Percentiles rank a stretch among this genome's conserved stretches.
phyloP scores from a whole-genome alignment of 2,329 filamentous ascomycete species.

The Arthroderma sp. region DNA sequence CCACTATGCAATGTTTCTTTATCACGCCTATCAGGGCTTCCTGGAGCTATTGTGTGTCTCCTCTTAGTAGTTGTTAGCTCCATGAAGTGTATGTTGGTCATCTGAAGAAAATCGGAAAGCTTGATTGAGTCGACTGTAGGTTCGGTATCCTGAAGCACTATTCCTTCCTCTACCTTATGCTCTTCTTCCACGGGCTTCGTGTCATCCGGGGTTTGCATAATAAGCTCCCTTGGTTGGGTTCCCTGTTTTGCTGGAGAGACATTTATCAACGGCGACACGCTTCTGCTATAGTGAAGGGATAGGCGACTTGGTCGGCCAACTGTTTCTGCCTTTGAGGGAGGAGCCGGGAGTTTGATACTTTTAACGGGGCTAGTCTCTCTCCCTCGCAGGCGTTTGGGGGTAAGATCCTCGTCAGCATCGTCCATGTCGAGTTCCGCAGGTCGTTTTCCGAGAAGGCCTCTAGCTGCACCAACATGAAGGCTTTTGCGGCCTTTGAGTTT shows the following conservation, averaged over 20 bases:
- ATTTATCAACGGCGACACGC: conserved; percentile 21
- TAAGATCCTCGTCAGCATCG: conserved; percentile 45
- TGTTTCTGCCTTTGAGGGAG: conserved; percentile 54
- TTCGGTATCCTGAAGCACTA: not conserved
- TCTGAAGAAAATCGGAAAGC: conserved; percentile 81
- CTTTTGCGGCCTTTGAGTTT: conserved; percentile 59
- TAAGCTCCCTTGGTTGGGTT: conserved; percentile 47
- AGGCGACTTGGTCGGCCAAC: conserved; percentile 46
- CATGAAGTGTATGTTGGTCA: conserved; percentile 97
- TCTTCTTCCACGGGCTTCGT: not conserved
- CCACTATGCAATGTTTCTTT: conserved; percentile 16
- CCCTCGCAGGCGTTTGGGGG: conserved; percentile 56
- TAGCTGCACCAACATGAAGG: conserved; percentile 61
- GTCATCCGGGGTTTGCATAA: conserved; percentile 40
- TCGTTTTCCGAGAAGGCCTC: conserved; percentile 61
- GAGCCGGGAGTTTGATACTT: conserved; percentile 56
- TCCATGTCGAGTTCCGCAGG: conserved; percentile 57
- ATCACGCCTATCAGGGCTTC: conserved; percentile 25
- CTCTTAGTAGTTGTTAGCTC: conserved; percentile 94
- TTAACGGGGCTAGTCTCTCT: conserved; percentile 66
- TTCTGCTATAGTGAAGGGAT: conserved; percentile 33
- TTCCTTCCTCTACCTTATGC: not conserved
- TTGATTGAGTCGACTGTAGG: conserved; percentile 50
- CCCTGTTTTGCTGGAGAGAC: conserved; percentile 13
- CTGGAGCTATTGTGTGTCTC: conserved; percentile 64